phyloP scores from a whole-genome alignment of 2,329 filamentous ascomycete genomes.

The Alternaria conjuncta region DNA sequence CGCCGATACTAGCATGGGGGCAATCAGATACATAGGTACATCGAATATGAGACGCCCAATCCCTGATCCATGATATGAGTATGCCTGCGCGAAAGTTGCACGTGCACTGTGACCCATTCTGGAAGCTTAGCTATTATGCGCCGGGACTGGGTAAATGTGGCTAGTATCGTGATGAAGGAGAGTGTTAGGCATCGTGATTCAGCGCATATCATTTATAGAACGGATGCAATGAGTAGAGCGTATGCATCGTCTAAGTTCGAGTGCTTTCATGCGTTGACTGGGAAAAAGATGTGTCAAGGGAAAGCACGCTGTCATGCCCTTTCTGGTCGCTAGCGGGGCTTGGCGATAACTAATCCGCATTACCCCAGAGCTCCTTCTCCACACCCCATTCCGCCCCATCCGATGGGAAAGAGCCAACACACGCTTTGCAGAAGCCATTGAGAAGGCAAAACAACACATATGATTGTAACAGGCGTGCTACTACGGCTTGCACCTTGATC shows the following conservation, averaged over 20 bases:
- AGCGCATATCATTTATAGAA: fast-evolving
- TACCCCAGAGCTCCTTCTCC: slow-evolving; percentile 15
- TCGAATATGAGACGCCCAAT: background rate
- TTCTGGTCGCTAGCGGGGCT: slow-evolving; percentile 2
- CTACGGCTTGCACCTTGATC: fast-evolving
- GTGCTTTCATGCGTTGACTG: no score
- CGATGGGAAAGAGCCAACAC: background rate
- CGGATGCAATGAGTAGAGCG: fast-evolving
- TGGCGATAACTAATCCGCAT: slow-evolving; percentile 10
- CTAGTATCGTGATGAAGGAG: background rate
- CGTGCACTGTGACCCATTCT: background rate
- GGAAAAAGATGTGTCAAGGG: background rate
- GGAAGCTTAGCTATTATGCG: background rate
- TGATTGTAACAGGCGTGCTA: no score
- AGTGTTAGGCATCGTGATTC: background rate
- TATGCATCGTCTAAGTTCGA: fast-evolving
- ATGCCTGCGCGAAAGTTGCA: background rate
- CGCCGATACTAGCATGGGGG: no score
- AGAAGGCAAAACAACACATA: background rate
- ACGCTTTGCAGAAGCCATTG: background rate
- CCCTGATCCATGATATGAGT: background rate
- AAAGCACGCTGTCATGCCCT: background rate
- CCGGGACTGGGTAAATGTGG: background rate
- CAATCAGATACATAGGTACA: background rate
- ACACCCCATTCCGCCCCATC: slow-evolving; percentile 3